These are phyloP conservation scores for Trichoderma brevicompactum DNA, from an alignment of 2,329 filamentous ascomycete genomes.

Conservation along the genomic window DNA sequence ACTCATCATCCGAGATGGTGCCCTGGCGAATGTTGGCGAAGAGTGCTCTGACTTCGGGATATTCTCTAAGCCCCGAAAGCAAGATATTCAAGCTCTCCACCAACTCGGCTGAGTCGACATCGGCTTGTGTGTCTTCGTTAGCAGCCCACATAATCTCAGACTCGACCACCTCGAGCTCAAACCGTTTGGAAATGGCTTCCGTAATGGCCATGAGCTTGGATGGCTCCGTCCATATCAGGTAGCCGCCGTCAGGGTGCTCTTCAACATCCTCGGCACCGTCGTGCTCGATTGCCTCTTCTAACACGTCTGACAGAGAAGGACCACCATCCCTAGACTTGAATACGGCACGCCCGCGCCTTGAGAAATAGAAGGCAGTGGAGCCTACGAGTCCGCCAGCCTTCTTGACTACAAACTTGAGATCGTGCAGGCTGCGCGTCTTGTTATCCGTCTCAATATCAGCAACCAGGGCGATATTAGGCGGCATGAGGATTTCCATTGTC, in stretches of 20 bases:
- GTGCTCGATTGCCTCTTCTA: slow-evolving; percentile 78
- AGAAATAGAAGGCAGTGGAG: slow-evolving; percentile 82
- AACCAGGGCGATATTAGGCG: slow-evolving; percentile 75
- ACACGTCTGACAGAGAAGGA: slow-evolving; percentile 70
- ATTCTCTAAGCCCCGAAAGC: slow-evolving; percentile 64
- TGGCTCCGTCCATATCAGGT: slow-evolving; percentile 61
- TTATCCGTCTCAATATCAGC: slow-evolving; percentile 87
- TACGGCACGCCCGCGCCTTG: slow-evolving; percentile 74
- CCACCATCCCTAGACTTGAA: slow-evolving; percentile 61
- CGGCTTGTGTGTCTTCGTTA: slow-evolving; percentile 76
- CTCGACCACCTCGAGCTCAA: slow-evolving; percentile 70
- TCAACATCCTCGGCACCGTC: slow-evolving; percentile 78
- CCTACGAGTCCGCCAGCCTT: slow-evolving; percentile 70
- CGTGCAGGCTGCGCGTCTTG: slow-evolving; percentile 72
- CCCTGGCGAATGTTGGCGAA: slow-evolving; percentile 71
- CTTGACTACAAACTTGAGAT: slow-evolving; percentile 73
- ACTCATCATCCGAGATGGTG: slow-evolving; percentile 55
- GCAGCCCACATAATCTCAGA: slow-evolving; percentile 85
- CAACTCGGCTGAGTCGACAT: slow-evolving; percentile 61
- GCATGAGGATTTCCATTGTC: slow-evolving; percentile 80
- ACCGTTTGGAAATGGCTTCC: slow-evolving; percentile 60
- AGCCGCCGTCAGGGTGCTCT: slow-evolving; percentile 66
- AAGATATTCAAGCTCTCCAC: slow-evolving; percentile 64
- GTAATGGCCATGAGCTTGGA: slow-evolving; percentile 41
- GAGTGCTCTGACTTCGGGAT: slow-evolving; percentile 75